Base-by-base conservation (phyloP, 768 basidiomycete genomes). In the Tubosaeta sp. region DNA sequence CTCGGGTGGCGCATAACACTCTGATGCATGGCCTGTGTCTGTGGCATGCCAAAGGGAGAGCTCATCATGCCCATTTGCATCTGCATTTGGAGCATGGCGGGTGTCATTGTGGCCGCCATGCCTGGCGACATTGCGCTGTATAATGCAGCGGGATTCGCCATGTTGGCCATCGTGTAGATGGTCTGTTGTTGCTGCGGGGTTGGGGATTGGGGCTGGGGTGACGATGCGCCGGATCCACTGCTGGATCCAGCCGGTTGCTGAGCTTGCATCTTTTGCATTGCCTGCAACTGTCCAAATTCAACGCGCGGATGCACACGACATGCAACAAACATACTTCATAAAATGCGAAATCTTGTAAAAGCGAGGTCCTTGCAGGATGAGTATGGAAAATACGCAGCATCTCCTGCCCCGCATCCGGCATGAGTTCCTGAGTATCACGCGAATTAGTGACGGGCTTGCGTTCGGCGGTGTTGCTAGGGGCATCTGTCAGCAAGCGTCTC, bases 371-470 rank as follows among this genome's bases (percentile, higher is more conserved):
- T 5, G 93, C 88, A 8, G 91, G 92, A 65, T 97, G 95, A 1
- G 87, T 86, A 57, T 91, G 83, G 78, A 98, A 95, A 63, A 98
- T 98, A 44, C 89, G 82, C 34, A 99, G 78, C 85, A 98, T 95
- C 68, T 98, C 95, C 67, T 91, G 86, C 0, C 97, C 97, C 17
- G 94, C 95, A 60, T 98, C 95, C 26, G 93, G 91, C 42, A 95
- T 82, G 13, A 98, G 77, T 65, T 98, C 97, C 68, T 98, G 97
- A 3, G 97, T 98, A 67, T 99, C 97, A 56, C 97, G 83, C 8
- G 94, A 97, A 62, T 97, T 97, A 2, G 97, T 99, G 51, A 99
- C 95, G 2, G 97, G 95, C 71, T 98, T 99, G 63, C 92, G 85
- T 70, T 99, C 97, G 64, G 91, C 92, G 6, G 95, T 98, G 71